Conservation (phyloP, 164 flowering plant species). For the Magnolia kwangsiensis region DNA sequence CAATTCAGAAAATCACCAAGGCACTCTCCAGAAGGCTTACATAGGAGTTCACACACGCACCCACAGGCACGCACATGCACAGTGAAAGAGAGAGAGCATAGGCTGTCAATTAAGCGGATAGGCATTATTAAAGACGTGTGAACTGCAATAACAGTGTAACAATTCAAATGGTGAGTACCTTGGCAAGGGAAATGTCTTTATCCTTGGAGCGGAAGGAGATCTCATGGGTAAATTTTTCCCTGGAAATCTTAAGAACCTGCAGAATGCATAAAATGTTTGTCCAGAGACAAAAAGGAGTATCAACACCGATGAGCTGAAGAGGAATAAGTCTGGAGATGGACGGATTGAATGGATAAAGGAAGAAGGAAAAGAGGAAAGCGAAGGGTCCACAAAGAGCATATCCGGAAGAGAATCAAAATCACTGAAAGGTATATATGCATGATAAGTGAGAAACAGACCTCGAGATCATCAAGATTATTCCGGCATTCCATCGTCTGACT, state of each 20-base stretch:
- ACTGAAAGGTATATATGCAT: not conserved
- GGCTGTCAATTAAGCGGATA: no score
- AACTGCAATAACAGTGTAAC: no score
- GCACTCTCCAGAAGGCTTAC: no score
- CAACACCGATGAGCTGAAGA: not conserved
- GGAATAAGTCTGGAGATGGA: not conserved
- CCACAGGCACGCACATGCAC: no score
- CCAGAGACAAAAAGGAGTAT: not conserved
- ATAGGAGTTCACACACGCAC: no score
- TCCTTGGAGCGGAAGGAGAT: slow-evolving; percentile 59
- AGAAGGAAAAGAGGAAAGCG: not conserved
- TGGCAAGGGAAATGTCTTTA: slow-evolving; percentile 60
- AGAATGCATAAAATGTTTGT: no score
- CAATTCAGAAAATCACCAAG: no score
- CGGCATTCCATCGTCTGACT: slow-evolving; percentile 25
- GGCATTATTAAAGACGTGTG: no score
- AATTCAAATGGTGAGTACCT: slow-evolving; percentile 21
- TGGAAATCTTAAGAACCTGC: slow-evolving; percentile 51
- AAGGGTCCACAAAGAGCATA: not conserved
- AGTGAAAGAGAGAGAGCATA: no score
- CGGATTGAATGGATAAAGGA: not conserved
- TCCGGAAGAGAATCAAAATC: not conserved
- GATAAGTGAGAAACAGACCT: slow-evolving; percentile 19
- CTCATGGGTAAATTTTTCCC: slow-evolving; percentile 54
- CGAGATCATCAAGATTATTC: slow-evolving; percentile 19